These are phyloP conservation scores for Cordyceps cateniannulata DNA, from an alignment of 2,329 filamentous ascomycete species.

Conservation along the genomic window DNA sequence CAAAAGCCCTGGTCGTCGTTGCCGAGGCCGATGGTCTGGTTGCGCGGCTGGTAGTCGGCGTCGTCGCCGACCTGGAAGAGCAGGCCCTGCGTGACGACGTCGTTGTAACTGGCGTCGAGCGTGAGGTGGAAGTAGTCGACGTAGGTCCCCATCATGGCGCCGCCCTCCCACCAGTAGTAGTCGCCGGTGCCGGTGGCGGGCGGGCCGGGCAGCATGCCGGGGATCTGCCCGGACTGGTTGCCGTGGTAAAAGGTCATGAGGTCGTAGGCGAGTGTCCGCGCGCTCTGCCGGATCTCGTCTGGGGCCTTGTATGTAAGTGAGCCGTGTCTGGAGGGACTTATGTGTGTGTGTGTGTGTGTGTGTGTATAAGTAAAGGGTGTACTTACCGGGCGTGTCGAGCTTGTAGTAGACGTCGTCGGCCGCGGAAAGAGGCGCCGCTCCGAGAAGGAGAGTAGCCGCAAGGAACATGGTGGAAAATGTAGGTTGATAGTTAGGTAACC, in stretches of 20 bases:
- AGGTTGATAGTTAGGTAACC: too few species aligned
- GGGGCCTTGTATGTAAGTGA: background rate
- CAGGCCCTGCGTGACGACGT: conserved; percentile 36
- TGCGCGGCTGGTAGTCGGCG: conserved; percentile 42
- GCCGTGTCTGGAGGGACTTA: too few species aligned
- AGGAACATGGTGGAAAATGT: background rate
- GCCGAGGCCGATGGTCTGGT: conserved; percentile 37
- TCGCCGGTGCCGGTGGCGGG: conserved; percentile 27
- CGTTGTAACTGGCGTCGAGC: conserved; percentile 45
- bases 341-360: too few species aligned
- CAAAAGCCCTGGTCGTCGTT: conserved; percentile 58
- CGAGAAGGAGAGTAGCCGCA: background rate
- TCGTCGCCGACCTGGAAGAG: conserved; percentile 40
- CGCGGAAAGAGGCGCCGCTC: background rate
- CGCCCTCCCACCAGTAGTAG: conserved; percentile 32
- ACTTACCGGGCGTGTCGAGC: conserved; percentile 26
- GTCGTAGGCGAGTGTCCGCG: conserved; percentile 43
- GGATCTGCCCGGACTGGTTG: conserved; percentile 43
- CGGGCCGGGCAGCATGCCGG: conserved; percentile 52
- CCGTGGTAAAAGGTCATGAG: conserved; percentile 46
- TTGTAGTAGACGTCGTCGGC: conserved; percentile 18
- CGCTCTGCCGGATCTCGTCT: conserved; percentile 42
- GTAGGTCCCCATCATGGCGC: conserved; percentile 25
- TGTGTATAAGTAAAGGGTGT: background rate
- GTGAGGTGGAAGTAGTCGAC: conserved; percentile 36